Base-by-base conservation (phyloP, 208 protist genomes). In the Leishmania guyanensis region DNA sequence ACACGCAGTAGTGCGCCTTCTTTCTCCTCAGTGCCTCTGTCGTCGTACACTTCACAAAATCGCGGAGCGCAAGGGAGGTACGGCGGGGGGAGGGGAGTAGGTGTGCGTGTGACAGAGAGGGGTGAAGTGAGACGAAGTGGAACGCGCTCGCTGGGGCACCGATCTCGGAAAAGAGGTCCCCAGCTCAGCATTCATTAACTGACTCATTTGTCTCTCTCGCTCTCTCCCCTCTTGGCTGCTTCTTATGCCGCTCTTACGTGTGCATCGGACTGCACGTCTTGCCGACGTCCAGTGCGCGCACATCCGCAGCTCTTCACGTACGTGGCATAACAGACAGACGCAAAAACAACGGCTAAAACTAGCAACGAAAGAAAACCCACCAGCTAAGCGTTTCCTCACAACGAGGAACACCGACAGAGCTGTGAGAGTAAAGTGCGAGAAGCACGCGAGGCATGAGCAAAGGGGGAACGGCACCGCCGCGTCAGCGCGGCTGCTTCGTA, bases 1-100 rank as follows among this genome's bases (percentile, higher is more conserved):
- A 90, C 64, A 43, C 79, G 51, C 60, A 86, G 56, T 88, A 46
- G 70, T 20, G 70, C 3, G 12, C 16, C n/a, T 62, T 39, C 1
- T 62, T 46, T 39, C 39, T 29, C 29, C 60, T 33, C 29, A 33
- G 22, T 8, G 22, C 9, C 53, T 73, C 14, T 29, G 17, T 73
- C 46, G 22, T 51, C 1, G 69, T 26, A 9, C 69, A 29, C 48
- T 54, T 73, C 69, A 17, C 69, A 73, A 26, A 54, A n/a, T 54
- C 12, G 39, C 3, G 69, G 69, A 6, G 8, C 53, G 0, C 26
- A 29, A 53, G 69, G 43, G 46, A 51, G 10, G 69, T 17, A 26
- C 4, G 29, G 60, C 22, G 54, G 50, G 17, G 50, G 54, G 16
- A 3, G 74, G 56, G 14, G 56, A 43, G n/a, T 29, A 6, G 26